Base-by-base conservation (phyloP, 2,329 filamentous ascomycete genomes). In the Calonectria henricotiae region DNA sequence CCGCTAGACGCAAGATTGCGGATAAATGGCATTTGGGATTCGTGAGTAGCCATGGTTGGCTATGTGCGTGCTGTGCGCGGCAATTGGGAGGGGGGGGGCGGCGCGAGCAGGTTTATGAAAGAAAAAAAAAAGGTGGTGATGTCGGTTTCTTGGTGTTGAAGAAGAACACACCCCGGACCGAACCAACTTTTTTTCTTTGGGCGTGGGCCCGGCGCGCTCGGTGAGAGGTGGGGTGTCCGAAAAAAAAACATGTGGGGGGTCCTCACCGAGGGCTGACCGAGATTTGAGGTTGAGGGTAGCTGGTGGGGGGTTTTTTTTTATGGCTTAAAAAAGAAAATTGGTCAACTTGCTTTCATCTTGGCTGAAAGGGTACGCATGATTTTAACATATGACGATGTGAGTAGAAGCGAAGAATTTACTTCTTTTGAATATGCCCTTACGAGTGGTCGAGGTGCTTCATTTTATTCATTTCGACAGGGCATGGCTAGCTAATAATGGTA, bases 1-100 rank as follows among this genome's bases (percentile, higher is more conserved):
- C 94, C 93, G 84, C 93, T 96, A 41, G 94, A 95, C 66, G 93
- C 93, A 73, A 97, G 90, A 80, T 95, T 92, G 82, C 91, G 93
- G 73, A 97, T 92, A 75, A 97, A 97, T 6, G 94, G 93, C 86
- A 89, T 89, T 71, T 84, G 85, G 68, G 84, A 82, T 77, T 86
- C 85, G 54, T 82, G 67, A 23, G 69, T 47, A 47, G 75, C 76
- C 76, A 79, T 80, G 69, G 20, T 47, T 70, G 54, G 23, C 54
- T 13, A 8, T 44, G 30, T 17, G 20, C 20, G 20, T n/a, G 11
- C 5, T 13, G 41, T 62, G 69, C 73, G 73, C 70, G n/a, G 69
- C 73, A 62, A 68, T 67, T 47, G 37, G 68, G 20, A 20, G 20
- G 20, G 20, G 20, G 20, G 20, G 20, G 20, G 72, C 72, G 74